Evolutionary conservation across 2,329 filamentous ascomycete genomes (phyloP).

Genomic region (Epichloe bromicola): DNA sequence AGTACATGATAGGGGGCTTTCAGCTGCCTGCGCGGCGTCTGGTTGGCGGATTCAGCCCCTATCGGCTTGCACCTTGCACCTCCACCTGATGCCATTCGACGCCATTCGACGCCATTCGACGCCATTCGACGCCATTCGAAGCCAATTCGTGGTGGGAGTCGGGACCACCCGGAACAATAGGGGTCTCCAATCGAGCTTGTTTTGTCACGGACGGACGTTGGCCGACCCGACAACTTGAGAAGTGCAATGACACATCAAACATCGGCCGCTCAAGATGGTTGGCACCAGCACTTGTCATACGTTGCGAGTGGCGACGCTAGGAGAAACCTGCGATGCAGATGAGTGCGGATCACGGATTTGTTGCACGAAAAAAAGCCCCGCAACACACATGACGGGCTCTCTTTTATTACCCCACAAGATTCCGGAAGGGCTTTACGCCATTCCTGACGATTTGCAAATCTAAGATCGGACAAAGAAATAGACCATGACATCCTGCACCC

Average conservation of each 20-base stretch:
- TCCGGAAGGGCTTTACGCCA: constrained; percentile 31
- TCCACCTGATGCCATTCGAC: neutral
- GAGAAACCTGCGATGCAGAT: constrained; percentile 21
- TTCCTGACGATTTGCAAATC: neutral
- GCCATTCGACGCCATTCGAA: too few species aligned
- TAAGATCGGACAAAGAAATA: too few species aligned
- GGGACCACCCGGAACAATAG: neutral
- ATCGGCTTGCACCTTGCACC: neutral
- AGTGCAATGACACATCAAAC: constrained; percentile 6
- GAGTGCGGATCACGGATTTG: constrained; percentile 17
- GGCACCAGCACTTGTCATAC: constrained; percentile 45
- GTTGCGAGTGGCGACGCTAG: constrained; percentile 46
- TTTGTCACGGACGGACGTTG: neutral
- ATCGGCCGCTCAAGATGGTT: constrained; percentile 39
- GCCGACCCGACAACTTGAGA: neutral
- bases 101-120: too few species aligned
- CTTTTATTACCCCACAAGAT: neutral
- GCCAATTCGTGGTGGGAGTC: too few species aligned
- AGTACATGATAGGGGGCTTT: neutral
- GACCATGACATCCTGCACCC: too few species aligned
- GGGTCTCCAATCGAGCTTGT: neutral
- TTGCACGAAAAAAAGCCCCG: constrained; percentile 54
- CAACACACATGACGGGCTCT: neutral
- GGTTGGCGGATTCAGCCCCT: neutral
- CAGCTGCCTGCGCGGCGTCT: neutral